phyloP scores from a whole-genome alignment of 1,284 basidiomycete genomes.

The Leccinum angustisporum region DNA sequence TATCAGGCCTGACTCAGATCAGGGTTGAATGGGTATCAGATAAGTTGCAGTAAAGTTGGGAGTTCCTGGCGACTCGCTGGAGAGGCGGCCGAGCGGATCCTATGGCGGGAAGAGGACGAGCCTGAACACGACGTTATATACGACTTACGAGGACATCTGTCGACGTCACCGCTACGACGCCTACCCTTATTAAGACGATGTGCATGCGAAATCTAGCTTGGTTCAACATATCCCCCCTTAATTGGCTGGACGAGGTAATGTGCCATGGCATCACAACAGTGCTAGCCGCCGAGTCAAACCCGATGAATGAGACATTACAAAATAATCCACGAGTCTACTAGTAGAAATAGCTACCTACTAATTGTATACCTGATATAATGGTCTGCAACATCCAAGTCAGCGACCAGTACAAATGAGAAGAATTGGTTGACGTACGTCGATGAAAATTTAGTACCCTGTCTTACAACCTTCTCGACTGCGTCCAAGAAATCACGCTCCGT shows the following conservation, averaged over 20 bases:
- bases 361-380: slow-evolving; percentile 75
- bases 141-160: too few species aligned
- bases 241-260: background rate
- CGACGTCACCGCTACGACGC: background rate
- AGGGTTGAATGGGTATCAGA: too few species aligned
- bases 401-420: background rate
- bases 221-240: background rate
- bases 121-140: too few species aligned
- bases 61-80: too few species aligned
- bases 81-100: too few species aligned
- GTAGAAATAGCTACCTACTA: slow-evolving; percentile 37
- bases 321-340: slow-evolving; percentile 10
- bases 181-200: slow-evolving; percentile 17
- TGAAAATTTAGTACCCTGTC: slow-evolving; percentile 97
- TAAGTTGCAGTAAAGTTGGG: too few species aligned
- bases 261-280: background rate
- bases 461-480: slow-evolving; percentile 97
- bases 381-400: slow-evolving; percentile 40
- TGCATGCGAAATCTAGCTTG: background rate
- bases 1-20: too few species aligned
- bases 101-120: too few species aligned
- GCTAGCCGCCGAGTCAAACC: background rate
- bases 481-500: slow-evolving; percentile 98
- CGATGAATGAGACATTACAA: slow-evolving; percentile 11
- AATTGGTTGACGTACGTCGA: slow-evolving; percentile 29